A percentile compares a stretch with the other conserved stretches of the same genome.
Evolutionary conservation across 2,329 filamentous ascomycete genomes (phyloP).

Genomic region (Didymellaceae sp.): DNA sequence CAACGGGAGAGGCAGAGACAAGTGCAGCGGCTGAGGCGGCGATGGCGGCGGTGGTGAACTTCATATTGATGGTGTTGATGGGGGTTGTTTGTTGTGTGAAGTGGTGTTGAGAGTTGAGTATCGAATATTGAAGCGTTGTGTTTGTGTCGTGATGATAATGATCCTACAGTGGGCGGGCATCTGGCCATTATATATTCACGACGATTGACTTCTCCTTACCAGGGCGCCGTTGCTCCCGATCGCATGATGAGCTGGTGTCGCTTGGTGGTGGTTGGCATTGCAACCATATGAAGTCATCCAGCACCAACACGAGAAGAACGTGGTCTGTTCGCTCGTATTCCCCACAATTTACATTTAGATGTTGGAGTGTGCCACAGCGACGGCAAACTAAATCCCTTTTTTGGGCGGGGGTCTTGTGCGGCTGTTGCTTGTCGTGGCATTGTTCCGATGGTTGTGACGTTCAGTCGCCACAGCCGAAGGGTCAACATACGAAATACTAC

Average conservation of each 20-base stretch:
- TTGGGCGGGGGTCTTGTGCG: not conserved
- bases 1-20: conserved; percentile 36
- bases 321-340: conserved; percentile 15
- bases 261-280: conserved; percentile 19
- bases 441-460: conserved; percentile 9
- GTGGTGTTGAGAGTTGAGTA: conserved; percentile 5
- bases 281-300: conserved; percentile 29
- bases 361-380: conserved; percentile 15
- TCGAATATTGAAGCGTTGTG: conserved; percentile 10
- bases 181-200: conserved; percentile 22
- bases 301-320: conserved; percentile 20
- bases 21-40: conserved; percentile 31
- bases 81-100: conserved; percentile 4
- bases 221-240: conserved; percentile 5
- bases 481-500: not conserved
- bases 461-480: conserved; percentile 9
- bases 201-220: conserved; percentile 1
- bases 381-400: conserved; percentile 1
- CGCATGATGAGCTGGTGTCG: conserved; percentile 13
- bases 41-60: conserved; percentile 36
- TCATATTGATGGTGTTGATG: conserved; percentile 35
- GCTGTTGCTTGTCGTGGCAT: not conserved
- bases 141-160: conserved; percentile 11
- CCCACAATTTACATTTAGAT: conserved; percentile 14
- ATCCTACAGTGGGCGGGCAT: not conserved